These are phyloP conservation scores for Ceratocystis papillata DNA, from an alignment of 2,329 filamentous ascomycete genomes.

Conservation along the genomic window DNA sequence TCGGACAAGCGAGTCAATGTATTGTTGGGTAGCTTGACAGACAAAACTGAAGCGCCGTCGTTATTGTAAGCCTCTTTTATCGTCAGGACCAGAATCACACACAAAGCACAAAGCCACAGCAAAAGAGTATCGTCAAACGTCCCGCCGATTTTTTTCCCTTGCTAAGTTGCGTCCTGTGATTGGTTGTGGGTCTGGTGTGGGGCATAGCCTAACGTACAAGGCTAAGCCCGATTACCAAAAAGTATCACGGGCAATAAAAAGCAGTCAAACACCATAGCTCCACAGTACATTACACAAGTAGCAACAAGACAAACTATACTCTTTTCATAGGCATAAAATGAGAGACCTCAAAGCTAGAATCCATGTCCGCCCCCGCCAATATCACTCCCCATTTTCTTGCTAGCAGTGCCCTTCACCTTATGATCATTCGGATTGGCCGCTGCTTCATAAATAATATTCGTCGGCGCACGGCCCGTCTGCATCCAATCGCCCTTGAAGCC, in stretches of 20 bases:
- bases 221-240: neutral
- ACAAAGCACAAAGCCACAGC: slow-evolving; percentile 8
- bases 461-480: slow-evolving; percentile 58
- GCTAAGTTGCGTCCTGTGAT: slow-evolving; percentile 9
- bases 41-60: neutral
- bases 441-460: slow-evolving; percentile 84
- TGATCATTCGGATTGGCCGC: slow-evolving; percentile 88
- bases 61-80: neutral
- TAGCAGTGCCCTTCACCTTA: slow-evolving; percentile 47
- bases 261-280: neutral
- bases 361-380: slow-evolving; percentile 37
- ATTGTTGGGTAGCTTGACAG: neutral
- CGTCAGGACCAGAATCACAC: neutral
- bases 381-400: slow-evolving; percentile 46
- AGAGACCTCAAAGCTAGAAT: neutral
- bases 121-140: neutral
- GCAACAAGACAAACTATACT: neutral
- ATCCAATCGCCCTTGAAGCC: slow-evolving; percentile 95
- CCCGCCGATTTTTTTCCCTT: slow-evolving; percentile 11
- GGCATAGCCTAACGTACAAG: slow-evolving; percentile 14
- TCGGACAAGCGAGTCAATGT: neutral
- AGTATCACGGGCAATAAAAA: neutral
- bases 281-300: neutral
- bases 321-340: neutral
- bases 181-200: slow-evolving; percentile 15